A percentile compares a stretch with the other conserved stretches of the same genome.
Evolutionary conservation across 2,329 filamentous ascomycete species (phyloP).

Genomic region (Colletotrichum viniferum): DNA sequence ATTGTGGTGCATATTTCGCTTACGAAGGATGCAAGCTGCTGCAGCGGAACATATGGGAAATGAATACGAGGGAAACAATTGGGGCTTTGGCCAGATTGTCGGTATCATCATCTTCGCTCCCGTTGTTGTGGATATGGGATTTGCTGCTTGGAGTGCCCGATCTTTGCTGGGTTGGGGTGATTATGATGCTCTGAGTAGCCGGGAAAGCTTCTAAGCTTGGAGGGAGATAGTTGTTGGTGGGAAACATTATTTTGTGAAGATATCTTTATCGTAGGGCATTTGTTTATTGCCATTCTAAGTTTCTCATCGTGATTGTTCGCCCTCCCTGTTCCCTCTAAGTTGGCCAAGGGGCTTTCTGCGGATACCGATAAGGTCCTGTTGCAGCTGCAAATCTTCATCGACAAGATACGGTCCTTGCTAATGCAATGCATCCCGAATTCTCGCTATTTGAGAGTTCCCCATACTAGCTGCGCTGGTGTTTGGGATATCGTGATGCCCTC

Average conservation of each 20-base stretch:
- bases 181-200: background rate
- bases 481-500: no score
- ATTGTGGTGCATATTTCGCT: background rate
- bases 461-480: no score
- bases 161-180: background rate
- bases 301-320: no score
- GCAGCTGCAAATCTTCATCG: no score
- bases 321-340: no score
- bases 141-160: background rate
- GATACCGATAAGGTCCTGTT: no score
- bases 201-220: background rate
- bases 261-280: conserved; percentile 8
- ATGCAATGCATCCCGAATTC: no score
- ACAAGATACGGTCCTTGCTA: no score
- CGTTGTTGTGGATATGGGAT: background rate
- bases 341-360: no score
- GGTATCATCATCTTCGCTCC: background rate
- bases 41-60: background rate
- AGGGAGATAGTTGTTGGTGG: background rate
- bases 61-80: conserved; percentile 5
- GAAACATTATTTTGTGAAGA: background rate
- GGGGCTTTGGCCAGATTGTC: conserved; percentile 18
- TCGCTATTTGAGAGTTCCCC: no score
- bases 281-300: background rate
- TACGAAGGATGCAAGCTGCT: background rate